A percentile compares a stretch with the other conserved stretches of the same genome.
phyloP scores from a whole-genome alignment of 2,329 filamentous ascomycete genomes.

The Zopfia rhizophila region DNA sequence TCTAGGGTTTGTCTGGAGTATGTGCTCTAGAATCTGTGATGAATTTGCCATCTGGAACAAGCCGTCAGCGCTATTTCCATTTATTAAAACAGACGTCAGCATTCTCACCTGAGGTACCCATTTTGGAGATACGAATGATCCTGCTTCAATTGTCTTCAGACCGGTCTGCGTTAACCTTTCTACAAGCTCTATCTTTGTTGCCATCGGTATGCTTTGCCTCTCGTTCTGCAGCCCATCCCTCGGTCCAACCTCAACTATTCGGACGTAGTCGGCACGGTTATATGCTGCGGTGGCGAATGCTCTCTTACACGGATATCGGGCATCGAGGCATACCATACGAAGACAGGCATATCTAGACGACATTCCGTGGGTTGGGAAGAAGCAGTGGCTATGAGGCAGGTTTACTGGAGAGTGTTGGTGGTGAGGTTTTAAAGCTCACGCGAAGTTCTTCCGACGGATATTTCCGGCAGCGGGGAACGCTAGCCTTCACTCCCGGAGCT shows the following conservation, averaged over 20 bases:
- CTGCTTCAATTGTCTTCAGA: constrained; percentile 78
- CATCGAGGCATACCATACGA: constrained; percentile 47
- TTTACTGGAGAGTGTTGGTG: too few relatives aligned
- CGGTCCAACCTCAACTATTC: constrained; percentile 84
- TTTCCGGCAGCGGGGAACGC: too few relatives aligned
- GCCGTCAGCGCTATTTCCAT: constrained; percentile 68
- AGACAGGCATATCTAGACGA: constrained; percentile 42
- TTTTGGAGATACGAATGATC: constrained; percentile 84
- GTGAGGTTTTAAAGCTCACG: too few relatives aligned
- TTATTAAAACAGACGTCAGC: background rate
- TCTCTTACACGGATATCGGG: constrained; percentile 43
- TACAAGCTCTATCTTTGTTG: constrained; percentile 81
- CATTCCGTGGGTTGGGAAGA: too few relatives aligned
- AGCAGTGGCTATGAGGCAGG: too few relatives aligned
- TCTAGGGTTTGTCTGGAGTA: constrained; percentile 67
- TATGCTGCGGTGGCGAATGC: constrained; percentile 45
- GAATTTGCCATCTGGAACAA: constrained; percentile 78
- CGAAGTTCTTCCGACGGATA: too few relatives aligned
- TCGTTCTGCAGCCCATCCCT: constrained; percentile 91
- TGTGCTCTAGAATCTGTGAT: constrained; percentile 75
- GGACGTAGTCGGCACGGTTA: constrained; percentile 56
- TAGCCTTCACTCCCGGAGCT: too few relatives aligned
- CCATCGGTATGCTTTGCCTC: constrained; percentile 74
- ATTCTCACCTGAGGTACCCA: constrained; percentile 80
- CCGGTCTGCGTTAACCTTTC: constrained; percentile 75